Percentiles rank a stretch among this genome's conserved stretches.
These are phyloP conservation scores for Sequoiadendron giganteum DNA, from an alignment of 75 land plant species.

Conservation along the genomic window DNA sequence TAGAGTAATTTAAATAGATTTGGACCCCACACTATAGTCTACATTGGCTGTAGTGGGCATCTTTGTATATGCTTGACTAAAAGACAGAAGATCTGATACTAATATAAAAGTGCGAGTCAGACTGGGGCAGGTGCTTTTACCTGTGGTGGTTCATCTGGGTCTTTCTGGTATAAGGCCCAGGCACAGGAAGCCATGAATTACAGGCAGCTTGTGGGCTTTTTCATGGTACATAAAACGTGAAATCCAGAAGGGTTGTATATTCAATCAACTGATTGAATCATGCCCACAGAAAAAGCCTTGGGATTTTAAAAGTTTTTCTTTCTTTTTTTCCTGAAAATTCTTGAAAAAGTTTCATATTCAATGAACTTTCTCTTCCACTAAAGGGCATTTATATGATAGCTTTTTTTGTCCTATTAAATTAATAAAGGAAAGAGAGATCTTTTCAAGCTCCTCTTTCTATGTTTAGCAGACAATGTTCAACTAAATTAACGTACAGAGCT, in stretches of 20 bases:
- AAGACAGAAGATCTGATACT: not conserved
- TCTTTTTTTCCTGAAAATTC: too few species aligned
- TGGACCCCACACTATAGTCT: conserved; percentile 10
- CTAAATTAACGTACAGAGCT: conserved; percentile 9
- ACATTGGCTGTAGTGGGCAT: not conserved
- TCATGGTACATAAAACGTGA: not conserved
- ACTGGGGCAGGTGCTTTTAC: not conserved
- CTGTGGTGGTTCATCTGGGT: too few species aligned
- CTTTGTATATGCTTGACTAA: not conserved
- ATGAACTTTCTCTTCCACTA: not conserved
- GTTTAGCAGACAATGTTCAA: not conserved
- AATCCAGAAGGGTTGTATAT: not conserved
- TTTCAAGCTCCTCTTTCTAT: not conserved
- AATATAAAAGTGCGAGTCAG: not conserved
- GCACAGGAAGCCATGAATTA: not conserved
- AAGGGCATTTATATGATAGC: not conserved
- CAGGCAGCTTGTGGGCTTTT: not conserved
- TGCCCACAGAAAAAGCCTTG: not conserved
- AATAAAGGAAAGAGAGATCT: not conserved
- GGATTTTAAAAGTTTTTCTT: not conserved
- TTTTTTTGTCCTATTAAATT: not conserved
- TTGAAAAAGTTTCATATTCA: not conserved
- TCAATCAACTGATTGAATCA: not conserved
- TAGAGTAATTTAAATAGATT: not conserved
- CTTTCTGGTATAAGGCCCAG: not conserved